Evolutionary conservation across 2,329 filamentous ascomycete genomes (phyloP).

Genomic region (Neobulgaria alba): DNA sequence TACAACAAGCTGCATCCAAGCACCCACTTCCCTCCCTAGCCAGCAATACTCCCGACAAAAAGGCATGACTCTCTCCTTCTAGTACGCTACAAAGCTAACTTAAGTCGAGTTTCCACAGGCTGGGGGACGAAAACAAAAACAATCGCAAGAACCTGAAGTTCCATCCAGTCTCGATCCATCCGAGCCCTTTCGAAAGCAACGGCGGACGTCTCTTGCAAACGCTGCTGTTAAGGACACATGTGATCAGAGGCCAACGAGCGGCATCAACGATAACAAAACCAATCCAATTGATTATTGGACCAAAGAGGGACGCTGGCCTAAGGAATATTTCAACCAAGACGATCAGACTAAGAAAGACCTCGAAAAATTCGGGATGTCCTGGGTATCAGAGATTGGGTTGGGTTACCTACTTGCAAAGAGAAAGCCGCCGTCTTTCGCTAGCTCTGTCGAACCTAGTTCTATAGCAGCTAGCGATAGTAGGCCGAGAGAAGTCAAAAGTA

Average conservation of each 20-base stretch:
- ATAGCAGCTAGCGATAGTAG: conserved; percentile 32
- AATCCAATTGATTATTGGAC: conserved; percentile 25
- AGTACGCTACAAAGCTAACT: conserved; percentile 14
- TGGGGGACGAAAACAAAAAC: conserved; percentile 4
- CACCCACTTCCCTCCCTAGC: conserved; percentile 13
- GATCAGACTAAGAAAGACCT: too few species aligned
- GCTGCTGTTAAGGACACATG: conserved; percentile 9
- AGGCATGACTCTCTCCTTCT: conserved; percentile 13
- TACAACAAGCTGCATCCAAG: conserved; percentile 6
- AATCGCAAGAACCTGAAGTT: conserved; percentile 1
- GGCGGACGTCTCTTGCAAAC: conserved; percentile 9
- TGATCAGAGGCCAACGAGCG: conserved; percentile 7
- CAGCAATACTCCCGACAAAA: conserved; percentile 13
- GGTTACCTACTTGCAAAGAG: conserved; percentile 27
- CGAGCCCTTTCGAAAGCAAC: conserved; percentile 15
- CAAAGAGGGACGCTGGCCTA: conserved; percentile 20
- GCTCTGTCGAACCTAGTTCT: conserved; percentile 18
- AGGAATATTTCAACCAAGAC: conserved; percentile 26
- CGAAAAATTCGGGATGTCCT: too few species aligned
- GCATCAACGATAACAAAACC: conserved; percentile 13
- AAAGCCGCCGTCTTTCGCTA: conserved; percentile 24
- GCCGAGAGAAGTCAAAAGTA: conserved; percentile 32
- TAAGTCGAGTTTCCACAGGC: conserved; percentile 8
- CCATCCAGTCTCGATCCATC: conserved; percentile 1
- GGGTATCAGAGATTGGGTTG: conserved; percentile 6